Base-by-base conservation (phyloP, 73 alveolate species). In the Paramecium pentaurelia region DNA sequence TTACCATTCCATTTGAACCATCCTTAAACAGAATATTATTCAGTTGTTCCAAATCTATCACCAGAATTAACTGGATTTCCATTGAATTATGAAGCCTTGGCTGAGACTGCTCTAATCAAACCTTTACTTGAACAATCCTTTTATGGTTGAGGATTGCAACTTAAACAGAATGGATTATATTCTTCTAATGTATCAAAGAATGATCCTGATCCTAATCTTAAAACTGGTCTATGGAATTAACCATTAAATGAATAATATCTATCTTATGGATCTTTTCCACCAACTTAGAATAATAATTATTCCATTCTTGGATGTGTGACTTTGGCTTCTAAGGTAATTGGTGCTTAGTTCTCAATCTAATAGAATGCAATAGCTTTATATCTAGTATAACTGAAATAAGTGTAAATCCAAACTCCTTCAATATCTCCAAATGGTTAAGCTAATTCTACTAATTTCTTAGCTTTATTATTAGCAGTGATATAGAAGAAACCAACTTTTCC, bases 401-500 rank as follows among this genome's bases (percentile, higher is more conserved):
- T 80, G 40, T 77, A 77, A 10, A 38, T 77, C 90, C 90, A 77
- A 36, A 77, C 90, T 38, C 90, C 90, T 77, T 77, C 90, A 45
- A 77, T 77, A 18, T 77, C 90, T 45, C 49, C 71, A 32, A 42
- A 77, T 38, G 68, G 68, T 77, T 77, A 20, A 8, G 90, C 90
- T 34, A 36, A 27, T 71, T 71, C 86, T 3, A 32, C 49, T 71
- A 32, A 71, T 16, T 71, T 71, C 58, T 71, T 71, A 71, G 86
- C 58, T 7, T 36, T 71, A 14, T 32, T 36, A 71, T 71, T 36
- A 71, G 86, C 58, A 4, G 86, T 32, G 12, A 71, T 71, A 16
- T 71, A 71, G 34, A 71, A 71, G 58, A 32, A 71, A 27, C 86
- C 86, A 27, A 71, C 58, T 34, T 71, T 32, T 71, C 86, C 86